phyloP scores from a whole-genome alignment of 2,329 filamentous ascomycete species.

The Sclerotinia subarctica region DNA sequence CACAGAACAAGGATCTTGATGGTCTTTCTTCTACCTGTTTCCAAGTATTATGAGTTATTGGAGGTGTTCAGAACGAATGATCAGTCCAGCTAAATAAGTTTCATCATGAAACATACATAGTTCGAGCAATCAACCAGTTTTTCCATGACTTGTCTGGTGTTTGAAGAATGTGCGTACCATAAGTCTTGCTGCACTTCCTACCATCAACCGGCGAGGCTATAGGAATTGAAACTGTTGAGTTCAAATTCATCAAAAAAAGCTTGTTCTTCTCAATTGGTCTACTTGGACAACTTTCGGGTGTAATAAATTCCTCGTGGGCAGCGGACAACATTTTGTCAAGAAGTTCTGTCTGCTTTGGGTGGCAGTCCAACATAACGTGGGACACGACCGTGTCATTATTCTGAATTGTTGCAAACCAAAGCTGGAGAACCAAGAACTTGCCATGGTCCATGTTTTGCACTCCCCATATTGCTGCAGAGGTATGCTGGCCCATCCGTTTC shows the following conservation, averaged over 20 bases:
- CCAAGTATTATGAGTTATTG: slow-evolving; percentile 48
- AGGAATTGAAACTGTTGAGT: slow-evolving; percentile 43
- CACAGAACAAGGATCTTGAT: slow-evolving; percentile 48
- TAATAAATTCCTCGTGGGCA: slow-evolving; percentile 37
- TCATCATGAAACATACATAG: slow-evolving; percentile 50
- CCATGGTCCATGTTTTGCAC: slow-evolving; percentile 45
- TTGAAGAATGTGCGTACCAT: slow-evolving; percentile 49
- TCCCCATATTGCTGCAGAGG: slow-evolving; percentile 51
- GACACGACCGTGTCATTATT: slow-evolving; percentile 43
- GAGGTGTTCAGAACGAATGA: slow-evolving; percentile 48
- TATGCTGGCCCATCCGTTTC: slow-evolving; percentile 48
- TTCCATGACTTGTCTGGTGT: slow-evolving; percentile 47
- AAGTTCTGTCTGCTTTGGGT: slow-evolving; percentile 39
- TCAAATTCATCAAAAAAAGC: slow-evolving; percentile 43
- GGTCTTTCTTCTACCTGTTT: slow-evolving; percentile 28
- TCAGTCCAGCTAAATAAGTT: slow-evolving; percentile 42
- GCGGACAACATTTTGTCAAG: slow-evolving; percentile 44
- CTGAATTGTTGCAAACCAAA: slow-evolving; percentile 32
- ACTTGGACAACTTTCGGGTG: slow-evolving; percentile 36
- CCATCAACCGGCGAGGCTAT: slow-evolving; percentile 46
- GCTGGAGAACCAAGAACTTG: slow-evolving; percentile 48
- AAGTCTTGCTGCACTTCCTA: slow-evolving; percentile 50
- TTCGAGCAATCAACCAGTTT: slow-evolving; percentile 46
- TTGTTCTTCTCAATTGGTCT: slow-evolving; percentile 46
- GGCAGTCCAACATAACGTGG: no score